Base-by-base conservation (phyloP, 2,329 filamentous ascomycete genomes). In the Colletotrichum tropicale region DNA sequence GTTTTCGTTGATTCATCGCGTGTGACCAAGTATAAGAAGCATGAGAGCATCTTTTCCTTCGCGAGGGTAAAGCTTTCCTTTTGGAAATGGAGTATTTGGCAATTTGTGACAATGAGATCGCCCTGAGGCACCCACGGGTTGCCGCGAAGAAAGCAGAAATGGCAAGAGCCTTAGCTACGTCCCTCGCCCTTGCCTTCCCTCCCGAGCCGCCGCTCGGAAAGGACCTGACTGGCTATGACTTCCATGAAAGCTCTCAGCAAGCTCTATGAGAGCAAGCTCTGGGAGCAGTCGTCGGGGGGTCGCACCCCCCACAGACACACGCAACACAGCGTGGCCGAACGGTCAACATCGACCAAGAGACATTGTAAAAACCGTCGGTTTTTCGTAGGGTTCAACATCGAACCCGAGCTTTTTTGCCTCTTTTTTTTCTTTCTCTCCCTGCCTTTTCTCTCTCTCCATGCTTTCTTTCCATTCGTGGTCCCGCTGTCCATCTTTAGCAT, bases 81-180 rank as follows among this genome's bases (percentile, higher is more conserved):
- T 24, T 24, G 24, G 24, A 24, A 24, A 24, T 4, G 24, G 24
- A 24, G 24, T 24, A 3, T 24, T 24, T 4, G 24, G 24, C 24
- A 24, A 24, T 4, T 4, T 24, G 24, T 4, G 24, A 24, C 24
- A 24, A 24, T 4, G 24, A 24, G 3, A 24, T 24, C 24, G 3
- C 24, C 24, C 4, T 24, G 24, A 24, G 24, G 24, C 4, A 24
- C 3, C 24, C 10, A 13, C 9, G 10, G n/a, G 10, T 4, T 3
- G 3, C 1, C 15, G 0, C 43, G 1, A 48, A 4, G 43, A 21
- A 48, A 43, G 18, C 38, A 5, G 5, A 43, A 43, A 10, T 4
- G 9, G 43, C 43, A 7, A 48, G 43, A 48, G 5, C 6, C n/a
- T 21, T 6, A 10, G 43, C n/a, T 7, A 24, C 24, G 24, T 3